These are phyloP conservation scores for Basipetospora chlamydospora DNA, from an alignment of 2,329 filamentous ascomycete genomes.

Conservation along the genomic window DNA sequence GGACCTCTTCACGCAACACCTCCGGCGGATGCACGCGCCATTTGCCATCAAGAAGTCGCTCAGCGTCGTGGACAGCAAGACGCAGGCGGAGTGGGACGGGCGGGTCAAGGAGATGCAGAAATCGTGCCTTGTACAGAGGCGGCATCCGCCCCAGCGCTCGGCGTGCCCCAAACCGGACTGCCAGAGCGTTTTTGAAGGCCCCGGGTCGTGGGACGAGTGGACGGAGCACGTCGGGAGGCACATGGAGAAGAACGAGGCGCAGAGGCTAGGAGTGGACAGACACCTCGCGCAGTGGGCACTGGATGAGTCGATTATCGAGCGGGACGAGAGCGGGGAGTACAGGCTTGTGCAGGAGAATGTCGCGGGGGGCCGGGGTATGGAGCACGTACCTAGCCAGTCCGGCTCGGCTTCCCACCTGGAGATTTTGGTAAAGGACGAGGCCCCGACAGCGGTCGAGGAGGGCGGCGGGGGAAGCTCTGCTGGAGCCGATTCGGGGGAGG, in stretches of 20 bases:
- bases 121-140: conserved; percentile 56
- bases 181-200: conserved; percentile 52
- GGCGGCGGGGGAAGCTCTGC: too few species aligned
- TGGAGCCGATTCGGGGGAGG: too few species aligned
- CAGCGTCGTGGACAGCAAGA: conserved; percentile 41
- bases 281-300: conserved; percentile 47
- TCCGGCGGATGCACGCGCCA: conserved; percentile 82
- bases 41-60: conserved; percentile 45
- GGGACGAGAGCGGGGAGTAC: conserved; percentile 40
- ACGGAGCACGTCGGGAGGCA: conserved; percentile 88
- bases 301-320: conserved; percentile 48
- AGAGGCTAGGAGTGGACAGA: conserved; percentile 39
- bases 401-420: conserved; percentile 9
- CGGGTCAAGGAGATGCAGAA: conserved; percentile 57
- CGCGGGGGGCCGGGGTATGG: conserved; percentile 4
- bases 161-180: conserved; percentile 62
- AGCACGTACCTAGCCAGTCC: conserved; percentile 10
- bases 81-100: conserved; percentile 48
- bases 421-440: too few species aligned
- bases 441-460: too few species aligned
- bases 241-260: conserved; percentile 59
- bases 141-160: conserved; percentile 55
- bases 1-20: conserved; percentile 87
- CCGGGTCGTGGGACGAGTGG: conserved; percentile 71
- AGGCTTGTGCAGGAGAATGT: conserved; percentile 21